Percentiles rank a stretch among this genome's conserved stretches.
phyloP scores from a whole-genome alignment of 2,329 filamentous ascomycete species.

The Taxawa tesnikishii region DNA sequence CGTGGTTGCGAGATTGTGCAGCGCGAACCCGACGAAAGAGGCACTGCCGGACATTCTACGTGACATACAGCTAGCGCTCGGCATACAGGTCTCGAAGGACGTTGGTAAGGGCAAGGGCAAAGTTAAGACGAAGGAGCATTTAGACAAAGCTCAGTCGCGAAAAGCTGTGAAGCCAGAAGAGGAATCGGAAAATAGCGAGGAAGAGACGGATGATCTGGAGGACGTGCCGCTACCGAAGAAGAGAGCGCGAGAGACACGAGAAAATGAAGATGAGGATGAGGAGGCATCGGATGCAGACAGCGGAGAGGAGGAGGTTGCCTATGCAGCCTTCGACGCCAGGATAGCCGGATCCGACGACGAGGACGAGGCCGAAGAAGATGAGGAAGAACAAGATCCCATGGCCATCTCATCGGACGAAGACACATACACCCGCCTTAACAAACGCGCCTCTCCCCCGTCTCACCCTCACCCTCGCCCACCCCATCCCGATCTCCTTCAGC shows the following conservation, averaged over 20 bases:
- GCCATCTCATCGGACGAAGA: background rate
- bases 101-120: conserved; percentile 14
- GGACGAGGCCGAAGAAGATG: conserved; percentile 21
- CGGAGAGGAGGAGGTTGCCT: conserved; percentile 17
- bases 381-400: conserved; percentile 5
- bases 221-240: conserved; percentile 2
- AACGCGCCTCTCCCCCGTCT: conserved; percentile 9
- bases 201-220: background rate
- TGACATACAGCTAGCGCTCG: conserved; percentile 28
- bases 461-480: conserved; percentile 10
- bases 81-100: conserved; percentile 12
- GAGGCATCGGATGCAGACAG: conserved; percentile 3
- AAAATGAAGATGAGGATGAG: conserved; percentile 8
- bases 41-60: conserved; percentile 34
- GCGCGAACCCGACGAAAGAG: conserved; percentile 45
- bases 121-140: conserved; percentile 15
- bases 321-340: conserved; percentile 24
- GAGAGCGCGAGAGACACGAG: conserved; percentile 10
- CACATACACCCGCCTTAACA: conserved; percentile 12
- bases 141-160: no score
- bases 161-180: no score
- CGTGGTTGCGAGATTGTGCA: conserved; percentile 47
- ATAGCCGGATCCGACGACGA: conserved; percentile 25
- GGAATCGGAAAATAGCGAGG: conserved; percentile 2
- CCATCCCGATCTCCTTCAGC: conserved; percentile 15